Percentiles rank a stretch among this genome's conserved stretches.
phyloP scores from a whole-genome alignment of 768 basidiomycete genomes.

The Mycena latifolia region DNA sequence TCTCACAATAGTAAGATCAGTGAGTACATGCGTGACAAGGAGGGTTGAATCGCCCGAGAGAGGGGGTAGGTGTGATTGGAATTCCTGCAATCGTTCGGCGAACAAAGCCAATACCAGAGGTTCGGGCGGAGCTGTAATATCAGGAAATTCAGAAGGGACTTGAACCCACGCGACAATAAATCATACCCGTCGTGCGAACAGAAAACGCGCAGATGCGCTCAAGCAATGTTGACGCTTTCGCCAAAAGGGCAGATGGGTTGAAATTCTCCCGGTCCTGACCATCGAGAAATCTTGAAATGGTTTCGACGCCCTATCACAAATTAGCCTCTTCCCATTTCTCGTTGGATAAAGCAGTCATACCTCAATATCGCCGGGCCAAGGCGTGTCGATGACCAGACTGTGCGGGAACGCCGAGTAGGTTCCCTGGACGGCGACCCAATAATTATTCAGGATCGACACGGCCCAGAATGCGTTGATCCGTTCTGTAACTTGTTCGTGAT shows the following conservation, averaged over 20 bases:
- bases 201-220: slow-evolving; percentile 11
- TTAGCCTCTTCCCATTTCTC: no score
- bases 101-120: not conserved
- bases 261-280: slow-evolving; percentile 7
- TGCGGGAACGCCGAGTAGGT: slow-evolving; percentile 9
- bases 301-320: slow-evolving; percentile 14
- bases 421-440: slow-evolving; percentile 23
- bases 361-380: not conserved
- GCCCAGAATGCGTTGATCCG: slow-evolving; percentile 25
- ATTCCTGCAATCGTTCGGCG: slow-evolving; percentile 4
- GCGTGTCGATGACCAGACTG: slow-evolving; percentile 6
- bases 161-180: not conserved
- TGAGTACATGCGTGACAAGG: slow-evolving; percentile 7
- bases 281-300: slow-evolving; percentile 12
- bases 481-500: not conserved
- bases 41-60: not conserved
- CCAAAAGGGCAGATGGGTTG: slow-evolving; percentile 4
- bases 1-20: slow-evolving; percentile 17
- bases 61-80: slow-evolving; percentile 1
- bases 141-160: no score
- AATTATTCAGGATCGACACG: slow-evolving; percentile 10
- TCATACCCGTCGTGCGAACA: not conserved
- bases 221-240: slow-evolving; percentile 22
- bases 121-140: not conserved
- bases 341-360: not conserved